Evolutionary conservation across 75 land plant species (phyloP).

Genomic region (Cunninghamia lanceolata): DNA sequence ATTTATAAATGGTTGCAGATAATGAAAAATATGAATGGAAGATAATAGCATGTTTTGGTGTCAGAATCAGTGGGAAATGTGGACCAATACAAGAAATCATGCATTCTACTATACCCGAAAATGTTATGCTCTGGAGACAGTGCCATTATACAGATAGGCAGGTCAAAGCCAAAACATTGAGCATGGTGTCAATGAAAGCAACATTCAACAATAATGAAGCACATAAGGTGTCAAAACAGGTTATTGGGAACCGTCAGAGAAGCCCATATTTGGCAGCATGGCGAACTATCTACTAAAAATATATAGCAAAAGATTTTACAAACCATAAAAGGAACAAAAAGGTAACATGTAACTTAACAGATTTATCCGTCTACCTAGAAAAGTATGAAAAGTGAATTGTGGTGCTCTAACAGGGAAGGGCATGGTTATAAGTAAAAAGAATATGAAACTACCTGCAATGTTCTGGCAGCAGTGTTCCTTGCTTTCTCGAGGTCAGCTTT

Average conservation of each 20-base stretch:
- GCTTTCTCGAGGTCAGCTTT: constrained; percentile 43
- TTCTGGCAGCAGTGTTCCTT: constrained; percentile 46
- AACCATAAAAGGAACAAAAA: neutral
- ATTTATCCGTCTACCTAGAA: neutral
- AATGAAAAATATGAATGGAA: neutral
- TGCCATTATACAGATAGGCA: neutral
- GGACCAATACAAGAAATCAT: neutral
- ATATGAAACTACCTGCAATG: constrained; percentile 52
- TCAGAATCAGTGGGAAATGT: neutral
- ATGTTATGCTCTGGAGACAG: neutral
- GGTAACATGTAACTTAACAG: neutral
- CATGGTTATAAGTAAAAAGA: neutral
- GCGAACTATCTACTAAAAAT: neutral
- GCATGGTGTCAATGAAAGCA: neutral
- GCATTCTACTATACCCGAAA: neutral
- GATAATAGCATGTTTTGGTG: neutral
- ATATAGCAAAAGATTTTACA: neutral
- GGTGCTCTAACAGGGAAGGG: neutral
- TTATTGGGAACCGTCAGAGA: neutral
- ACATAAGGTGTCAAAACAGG: constrained; percentile 1
- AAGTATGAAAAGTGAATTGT: neutral
- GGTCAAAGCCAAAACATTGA: neutral
- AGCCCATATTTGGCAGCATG: neutral
- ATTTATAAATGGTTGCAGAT: neutral
- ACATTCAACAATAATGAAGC: neutral